Conservation (phyloP, 768 basidiomycete genomes). For the Phaffia tasmanica region DNA sequence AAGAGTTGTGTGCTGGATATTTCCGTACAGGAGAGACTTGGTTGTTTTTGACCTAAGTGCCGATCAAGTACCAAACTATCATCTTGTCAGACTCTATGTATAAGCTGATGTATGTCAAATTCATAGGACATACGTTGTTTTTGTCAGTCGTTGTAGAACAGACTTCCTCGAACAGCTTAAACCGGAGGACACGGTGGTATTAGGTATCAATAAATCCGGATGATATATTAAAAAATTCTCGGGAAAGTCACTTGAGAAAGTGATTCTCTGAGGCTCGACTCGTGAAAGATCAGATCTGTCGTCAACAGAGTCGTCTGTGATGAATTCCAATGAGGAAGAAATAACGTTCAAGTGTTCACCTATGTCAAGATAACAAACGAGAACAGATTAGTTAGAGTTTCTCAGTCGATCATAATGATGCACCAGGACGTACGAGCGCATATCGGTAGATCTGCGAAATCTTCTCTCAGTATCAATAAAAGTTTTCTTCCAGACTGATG, state of each 20-base stretch:
- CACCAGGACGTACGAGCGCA: conserved; percentile 4
- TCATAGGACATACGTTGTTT: conserved; percentile 28
- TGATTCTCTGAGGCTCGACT: conserved; percentile 39
- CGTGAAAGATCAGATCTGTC: background rate
- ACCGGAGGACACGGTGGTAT: conserved; percentile 74
- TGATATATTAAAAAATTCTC: conserved; percentile 68
- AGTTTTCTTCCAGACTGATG: background rate
- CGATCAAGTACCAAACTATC: conserved; percentile 42
- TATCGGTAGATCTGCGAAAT: conserved; percentile 27
- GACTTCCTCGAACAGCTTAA: conserved; percentile 76
- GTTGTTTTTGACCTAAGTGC: conserved; percentile 32
- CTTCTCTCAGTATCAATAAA: conserved; percentile 15
- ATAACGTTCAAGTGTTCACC: conserved; percentile 70
- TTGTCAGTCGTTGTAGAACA: conserved; percentile 50
- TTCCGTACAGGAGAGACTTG: conserved; percentile 62
- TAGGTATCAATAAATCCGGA: conserved; percentile 82
- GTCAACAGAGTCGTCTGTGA: background rate
- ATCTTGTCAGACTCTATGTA: background rate
- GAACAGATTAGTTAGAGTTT: conserved; percentile 24
- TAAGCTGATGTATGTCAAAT: conserved; percentile 32
- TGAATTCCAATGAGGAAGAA: conserved; percentile 27
- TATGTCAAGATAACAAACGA: conserved; percentile 31
- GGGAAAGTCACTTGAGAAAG: conserved; percentile 48
- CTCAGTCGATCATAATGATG: conserved; percentile 64
- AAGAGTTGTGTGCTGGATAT: conserved; percentile 82